Base-by-base conservation (phyloP, 305 asterid genomes). In the Plantago rigida region DNA sequence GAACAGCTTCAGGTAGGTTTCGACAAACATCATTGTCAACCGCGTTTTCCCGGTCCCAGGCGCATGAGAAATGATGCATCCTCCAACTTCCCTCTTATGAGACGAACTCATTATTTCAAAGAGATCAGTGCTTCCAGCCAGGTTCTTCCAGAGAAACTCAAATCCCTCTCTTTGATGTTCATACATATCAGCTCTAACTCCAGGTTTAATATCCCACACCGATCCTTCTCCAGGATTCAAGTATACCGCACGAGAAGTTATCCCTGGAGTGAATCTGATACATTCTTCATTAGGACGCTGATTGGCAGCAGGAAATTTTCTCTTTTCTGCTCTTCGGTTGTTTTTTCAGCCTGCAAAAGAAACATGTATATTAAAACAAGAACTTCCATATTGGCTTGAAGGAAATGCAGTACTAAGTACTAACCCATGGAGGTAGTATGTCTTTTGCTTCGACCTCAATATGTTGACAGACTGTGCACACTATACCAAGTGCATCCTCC, bases 61-160 rank as follows among this genome's bases (percentile, higher is more conserved):
- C 12, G 81, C 78, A 53, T 78, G 83, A 4, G 79, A 74, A 24
- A 74, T 74, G 1, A 78, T 75, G 66, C 80, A 78, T 10, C 83
- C 83, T 19, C 73, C 77, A 75, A 55, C 11, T 3, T 45, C 3
- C 39, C 5, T 31, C 9, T 6, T 1, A 41, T 1, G 10, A 9
- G 12, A 9, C 0, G 13, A 41, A 9, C 13, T 41, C 2, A 0
- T 9, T 41, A 41, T 41, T 10, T 41, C 46, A 1, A 11, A 9
- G 46, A 41, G 46, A 41, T 41, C 13, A 41, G 9, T 41, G 3
- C 46, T 41, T 41, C 46, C 46, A 9, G 3, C 13, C 13, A 41
- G 10, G 46, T 41, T 41, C 46, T 41, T 41, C 46, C 46, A 41
- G 3, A 41, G 10, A 41, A 41, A 41, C 46, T 41, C 46, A 10